These are phyloP conservation scores for Sugiyamaella marilandica DNA, from an alignment of 805 yeast genomes.

Conservation along the genomic window DNA sequence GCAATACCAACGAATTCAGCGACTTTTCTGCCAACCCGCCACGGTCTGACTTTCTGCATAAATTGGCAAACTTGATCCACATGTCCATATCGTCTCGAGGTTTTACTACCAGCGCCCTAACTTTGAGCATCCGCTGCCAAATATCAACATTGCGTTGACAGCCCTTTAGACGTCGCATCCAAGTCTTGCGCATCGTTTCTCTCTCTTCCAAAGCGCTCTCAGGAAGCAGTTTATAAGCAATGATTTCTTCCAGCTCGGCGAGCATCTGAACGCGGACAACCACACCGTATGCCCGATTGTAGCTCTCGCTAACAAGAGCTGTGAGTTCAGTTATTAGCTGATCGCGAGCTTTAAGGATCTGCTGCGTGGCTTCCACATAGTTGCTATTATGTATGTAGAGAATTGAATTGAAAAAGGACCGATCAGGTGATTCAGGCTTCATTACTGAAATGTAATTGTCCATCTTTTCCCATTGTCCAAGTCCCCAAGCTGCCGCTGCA, in stretches of 20 bases:
- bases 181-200: constrained; percentile 75
- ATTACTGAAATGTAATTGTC: constrained; percentile 84
- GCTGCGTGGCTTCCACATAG: constrained; percentile 72
- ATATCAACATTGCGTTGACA: constrained; percentile 96
- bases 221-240: constrained; percentile 79
- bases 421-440: constrained; percentile 89
- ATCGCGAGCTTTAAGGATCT: constrained; percentile 82
- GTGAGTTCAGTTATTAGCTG: constrained; percentile 87
- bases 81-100: constrained; percentile 96
- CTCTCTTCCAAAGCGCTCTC: constrained; percentile 73
- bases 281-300: constrained; percentile 93
- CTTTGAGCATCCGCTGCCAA: constrained; percentile 96
- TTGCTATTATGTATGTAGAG: constrained; percentile 79
- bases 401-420: constrained; percentile 91
- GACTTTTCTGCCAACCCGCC: constrained; percentile 90
- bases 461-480: constrained; percentile 95
- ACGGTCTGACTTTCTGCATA: constrained; percentile 91
- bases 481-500: constrained; percentile 98
- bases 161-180: constrained; percentile 89
- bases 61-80: constrained; percentile 97
- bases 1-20: constrained; percentile 70
- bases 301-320: constrained; percentile 91
- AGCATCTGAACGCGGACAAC: constrained; percentile 96
- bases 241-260: constrained; percentile 93
- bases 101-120: constrained; percentile 84